Evolutionary conservation across 345 rosid species (phyloP).

Genomic region (Eucalyptus sp.): DNA sequence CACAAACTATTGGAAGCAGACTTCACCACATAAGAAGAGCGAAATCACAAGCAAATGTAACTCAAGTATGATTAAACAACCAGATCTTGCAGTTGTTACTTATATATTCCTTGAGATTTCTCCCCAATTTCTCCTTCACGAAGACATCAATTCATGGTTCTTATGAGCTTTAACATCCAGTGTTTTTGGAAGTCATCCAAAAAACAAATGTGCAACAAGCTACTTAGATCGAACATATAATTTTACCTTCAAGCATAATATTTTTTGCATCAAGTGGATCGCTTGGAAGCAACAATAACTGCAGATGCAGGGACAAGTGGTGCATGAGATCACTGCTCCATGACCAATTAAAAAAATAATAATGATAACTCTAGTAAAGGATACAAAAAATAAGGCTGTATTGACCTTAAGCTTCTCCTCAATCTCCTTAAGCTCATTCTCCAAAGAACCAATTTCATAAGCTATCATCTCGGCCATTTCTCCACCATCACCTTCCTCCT

Average conservation of each 20-base stretch:
- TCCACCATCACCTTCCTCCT: conserved; percentile 64
- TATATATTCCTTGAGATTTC: neutral
- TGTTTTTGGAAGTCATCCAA: neutral
- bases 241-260: conserved; percentile 93
- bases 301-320: neutral
- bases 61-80: neutral
- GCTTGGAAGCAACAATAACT: conserved; percentile 75
- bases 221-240: neutral
- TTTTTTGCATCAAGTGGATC: conserved; percentile 96
- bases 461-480: conserved; percentile 97
- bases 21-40: neutral
- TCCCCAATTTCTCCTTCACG: neutral
- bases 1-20: neutral
- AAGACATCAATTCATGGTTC: neutral
- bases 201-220: neutral
- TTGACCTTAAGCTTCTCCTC: conserved; percentile 83
- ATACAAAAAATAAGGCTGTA: neutral
- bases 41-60: neutral
- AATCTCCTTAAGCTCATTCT: conserved; percentile 49
- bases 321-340: neutral
- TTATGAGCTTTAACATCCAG: neutral
- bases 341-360: neutral
- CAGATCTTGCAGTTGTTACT: neutral
- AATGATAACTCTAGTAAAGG: neutral
- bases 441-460: conserved; percentile 57